Percentiles rank a stretch among this genome's conserved stretches.
Conservation (phyloP, 257 asterid species). For the Pogostemon cablin region DNA sequence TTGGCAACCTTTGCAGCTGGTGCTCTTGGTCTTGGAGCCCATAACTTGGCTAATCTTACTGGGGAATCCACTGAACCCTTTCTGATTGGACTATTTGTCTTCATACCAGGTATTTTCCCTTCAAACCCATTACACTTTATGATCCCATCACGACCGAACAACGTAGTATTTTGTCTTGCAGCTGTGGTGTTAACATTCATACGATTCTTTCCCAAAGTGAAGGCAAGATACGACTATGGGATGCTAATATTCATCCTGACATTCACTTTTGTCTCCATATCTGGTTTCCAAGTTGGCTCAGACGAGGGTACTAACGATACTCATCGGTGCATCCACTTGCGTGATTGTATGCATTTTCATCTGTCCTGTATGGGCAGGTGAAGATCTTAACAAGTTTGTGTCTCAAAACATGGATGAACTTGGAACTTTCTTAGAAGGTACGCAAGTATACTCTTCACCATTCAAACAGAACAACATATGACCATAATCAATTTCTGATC, state of each 20-base stretch:
- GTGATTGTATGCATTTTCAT: conserved; percentile 52
- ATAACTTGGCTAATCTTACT: conserved; percentile 52
- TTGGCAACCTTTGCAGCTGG: conserved; percentile 69
- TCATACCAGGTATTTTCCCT: conserved; percentile 57
- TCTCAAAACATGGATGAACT: conserved; percentile 55
- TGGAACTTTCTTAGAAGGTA: conserved; percentile 74
- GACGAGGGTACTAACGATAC: conserved; percentile 56
- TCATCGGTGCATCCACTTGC: conserved; percentile 64
- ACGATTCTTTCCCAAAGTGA: conserved; percentile 70
- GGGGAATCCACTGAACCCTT: conserved; percentile 61
- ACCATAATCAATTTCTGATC: conserved; percentile 5
- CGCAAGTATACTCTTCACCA: not conserved
- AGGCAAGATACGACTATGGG: conserved; percentile 83
- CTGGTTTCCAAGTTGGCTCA: conserved; percentile 64
- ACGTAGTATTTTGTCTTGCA: conserved; percentile 35
- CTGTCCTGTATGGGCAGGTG: conserved; percentile 82
- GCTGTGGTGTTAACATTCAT: conserved; percentile 61
- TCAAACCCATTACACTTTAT: not conserved
- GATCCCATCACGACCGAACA: conserved; percentile 3
- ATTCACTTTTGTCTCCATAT: conserved; percentile 60
- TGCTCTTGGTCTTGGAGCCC: conserved; percentile 72
- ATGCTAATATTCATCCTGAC: conserved; percentile 67
- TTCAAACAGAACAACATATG: not conserved
- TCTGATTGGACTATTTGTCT: conserved; percentile 56
- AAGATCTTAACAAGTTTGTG: conserved; percentile 66